Base-by-base conservation (phyloP, 2,329 filamentous ascomycete species). In the Coleophoma crateriformis region DNA sequence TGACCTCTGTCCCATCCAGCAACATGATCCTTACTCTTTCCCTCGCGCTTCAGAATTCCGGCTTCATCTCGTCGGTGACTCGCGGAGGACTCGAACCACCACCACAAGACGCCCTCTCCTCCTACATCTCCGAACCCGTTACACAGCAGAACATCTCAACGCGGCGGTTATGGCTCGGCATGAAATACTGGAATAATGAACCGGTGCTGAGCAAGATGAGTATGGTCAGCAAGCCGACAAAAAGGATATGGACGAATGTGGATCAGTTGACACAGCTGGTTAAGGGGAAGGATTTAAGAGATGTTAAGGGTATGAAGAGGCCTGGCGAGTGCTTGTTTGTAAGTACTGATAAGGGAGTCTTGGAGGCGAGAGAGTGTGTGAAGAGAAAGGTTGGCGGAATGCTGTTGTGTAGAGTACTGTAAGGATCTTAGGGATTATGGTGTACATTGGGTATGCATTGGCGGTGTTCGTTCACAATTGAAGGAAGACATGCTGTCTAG, bases 121-220 rank as follows among this genome's bases (percentile, higher is more conserved):
- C 71, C 11, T 67, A 70, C 49, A 70, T 73, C 3, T 65, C 68
- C 4, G 74, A 81, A 58, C 74, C 74, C 1, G 69, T 80, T 34
- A 81, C 77, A 46, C 72, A 75, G 53, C 68, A 68, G 51, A 88
- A 88, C 61, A 73, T 86, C 27, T 75, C 82, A 2, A 75, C 74
- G 45, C 69, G 84, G 56, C 70, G 85, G 50, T 68, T 89, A 58
- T 89, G 85, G 85, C 68, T 89, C 14, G 85, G 84, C 1, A 62
- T 89, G 63, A 89, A 88, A 68, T 88, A 88, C 69, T 87, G 81
- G 77, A 81, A 87, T 53, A 86, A 83, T 59, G 75, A 82, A 63
- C 82, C 85, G 0, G 85, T 88, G 42, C 67, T 89, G 55, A 77
- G 74, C 56, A 76, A 82, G 60, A 77, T 87, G 71, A 69, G 68